Conservation (phyloP, 768 basidiomycete species). For the Mycena galopus region DNA sequence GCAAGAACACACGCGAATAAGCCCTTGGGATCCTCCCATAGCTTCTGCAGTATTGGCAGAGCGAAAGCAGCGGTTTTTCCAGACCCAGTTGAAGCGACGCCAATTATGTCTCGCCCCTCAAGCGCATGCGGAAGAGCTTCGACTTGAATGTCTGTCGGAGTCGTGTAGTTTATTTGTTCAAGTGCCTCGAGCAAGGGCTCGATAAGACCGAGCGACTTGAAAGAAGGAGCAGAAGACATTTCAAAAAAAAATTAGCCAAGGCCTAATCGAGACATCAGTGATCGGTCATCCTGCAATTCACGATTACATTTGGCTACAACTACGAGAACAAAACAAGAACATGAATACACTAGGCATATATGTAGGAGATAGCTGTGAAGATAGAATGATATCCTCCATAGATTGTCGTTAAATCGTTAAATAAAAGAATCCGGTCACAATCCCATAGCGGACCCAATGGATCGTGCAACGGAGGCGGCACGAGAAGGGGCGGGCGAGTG, state of each 20-base stretch:
- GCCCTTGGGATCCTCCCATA: slow-evolving; percentile 96
- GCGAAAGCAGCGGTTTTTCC: slow-evolving; percentile 99
- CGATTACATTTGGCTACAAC: slow-evolving; percentile 28
- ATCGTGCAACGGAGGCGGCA: slow-evolving; percentile 56
- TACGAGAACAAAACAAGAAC: slow-evolving; percentile 27
- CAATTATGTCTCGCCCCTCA: slow-evolving; percentile 95
- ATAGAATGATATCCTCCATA: slow-evolving; percentile 21
- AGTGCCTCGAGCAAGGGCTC: slow-evolving; percentile 91
- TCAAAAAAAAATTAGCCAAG: slow-evolving; percentile 15
- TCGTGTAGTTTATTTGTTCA: slow-evolving; percentile 82
- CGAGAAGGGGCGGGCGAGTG: slow-evolving; percentile 50
- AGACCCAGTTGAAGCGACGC: slow-evolving; percentile 97
- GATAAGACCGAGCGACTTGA: slow-evolving; percentile 89
- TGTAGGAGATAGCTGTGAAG: slow-evolving; percentile 8
- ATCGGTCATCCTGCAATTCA: neutral
- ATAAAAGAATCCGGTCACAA: slow-evolving; percentile 41
- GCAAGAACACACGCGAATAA: slow-evolving; percentile 95
- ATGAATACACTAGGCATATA: slow-evolving; percentile 17
- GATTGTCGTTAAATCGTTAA: slow-evolving; percentile 22
- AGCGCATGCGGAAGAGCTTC: slow-evolving; percentile 90
- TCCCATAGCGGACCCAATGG: slow-evolving; percentile 60
- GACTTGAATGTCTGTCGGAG: slow-evolving; percentile 92
- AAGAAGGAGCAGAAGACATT: slow-evolving; percentile 59
- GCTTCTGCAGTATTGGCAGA: slow-evolving; percentile 93
- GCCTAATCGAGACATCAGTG: neutral